A percentile compares a stretch with the other conserved stretches of the same genome.
phyloP scores from a whole-genome alignment of 2,329 filamentous ascomycete genomes.

The Leptographium radiaticola region DNA sequence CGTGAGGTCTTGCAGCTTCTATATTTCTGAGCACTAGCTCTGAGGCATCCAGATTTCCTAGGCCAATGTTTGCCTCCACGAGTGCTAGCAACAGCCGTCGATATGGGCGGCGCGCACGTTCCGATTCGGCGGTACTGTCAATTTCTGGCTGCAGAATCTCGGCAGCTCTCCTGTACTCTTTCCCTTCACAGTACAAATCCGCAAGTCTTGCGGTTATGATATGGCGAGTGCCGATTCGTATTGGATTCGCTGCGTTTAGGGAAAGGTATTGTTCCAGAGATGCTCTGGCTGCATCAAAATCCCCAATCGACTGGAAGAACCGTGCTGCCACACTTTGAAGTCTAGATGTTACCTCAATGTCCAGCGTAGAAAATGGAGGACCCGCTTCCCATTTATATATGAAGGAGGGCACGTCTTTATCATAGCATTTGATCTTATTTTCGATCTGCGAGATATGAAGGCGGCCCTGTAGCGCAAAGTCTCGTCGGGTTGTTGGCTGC shows the following conservation, averaged over 20 bases:
- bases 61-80: not conserved
- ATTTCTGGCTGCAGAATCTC: not conserved
- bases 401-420: not conserved
- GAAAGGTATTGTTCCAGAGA: constrained; percentile 2
- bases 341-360: not conserved
- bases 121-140: not conserved
- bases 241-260: not conserved
- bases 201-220: not conserved
- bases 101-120: not conserved
- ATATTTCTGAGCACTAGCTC: not conserved
- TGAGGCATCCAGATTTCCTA: not conserved
- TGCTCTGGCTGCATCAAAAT: not conserved
- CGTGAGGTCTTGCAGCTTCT: not conserved
- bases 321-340: constrained; percentile 1
- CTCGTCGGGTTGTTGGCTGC: not conserved
- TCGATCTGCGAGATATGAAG: constrained; percentile 5
- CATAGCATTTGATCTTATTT: constrained; percentile 4
- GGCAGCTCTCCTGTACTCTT: not conserved
- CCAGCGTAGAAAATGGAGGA: not conserved
- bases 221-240: not conserved
- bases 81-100: not conserved
- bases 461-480: not conserved
- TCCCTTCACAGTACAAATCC: not conserved
- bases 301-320: constrained; percentile 3
- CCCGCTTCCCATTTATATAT: constrained; percentile 1